A percentile compares a stretch with the other conserved stretches of the same genome.
Conservation (phyloP, 176 grass and related monocot genomes). For the Oryza coarctata region DNA sequence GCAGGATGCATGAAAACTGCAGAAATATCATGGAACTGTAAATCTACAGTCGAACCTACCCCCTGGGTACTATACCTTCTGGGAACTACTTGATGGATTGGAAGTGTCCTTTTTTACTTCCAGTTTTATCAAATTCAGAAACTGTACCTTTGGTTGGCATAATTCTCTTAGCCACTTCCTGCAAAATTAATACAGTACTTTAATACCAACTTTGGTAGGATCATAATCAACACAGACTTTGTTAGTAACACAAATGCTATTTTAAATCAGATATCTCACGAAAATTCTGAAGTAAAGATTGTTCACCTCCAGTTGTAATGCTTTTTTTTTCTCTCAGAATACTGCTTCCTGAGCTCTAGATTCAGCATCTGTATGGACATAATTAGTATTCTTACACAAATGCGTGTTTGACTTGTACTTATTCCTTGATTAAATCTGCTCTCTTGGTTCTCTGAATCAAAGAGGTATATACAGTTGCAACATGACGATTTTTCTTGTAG, state of each 20-base stretch:
- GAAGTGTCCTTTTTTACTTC: constrained; percentile 35
- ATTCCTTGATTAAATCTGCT: too few species aligned
- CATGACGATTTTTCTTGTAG: too few species aligned
- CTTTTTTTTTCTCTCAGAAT: constrained; percentile 80
- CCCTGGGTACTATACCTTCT: too few species aligned
- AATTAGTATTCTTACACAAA: too few species aligned
- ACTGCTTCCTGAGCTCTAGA: constrained; percentile 87
- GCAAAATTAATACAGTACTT: constrained; percentile 23
- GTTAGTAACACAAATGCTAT: background rate
- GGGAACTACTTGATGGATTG: background rate
- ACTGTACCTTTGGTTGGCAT: constrained; percentile 34
- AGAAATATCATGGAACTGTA: constrained; percentile 1
- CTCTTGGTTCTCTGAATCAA: too few species aligned
- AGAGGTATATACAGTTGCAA: too few species aligned
- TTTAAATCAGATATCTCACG: background rate
- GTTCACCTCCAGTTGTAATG: constrained; percentile 67
- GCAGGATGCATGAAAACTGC: background rate
- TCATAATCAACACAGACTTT: background rate
- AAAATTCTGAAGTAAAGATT: constrained; percentile 21
- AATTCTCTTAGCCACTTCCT: constrained; percentile 63
- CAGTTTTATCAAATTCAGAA: constrained; percentile 52
- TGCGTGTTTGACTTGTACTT: too few species aligned
- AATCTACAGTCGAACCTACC: constrained; percentile 10
- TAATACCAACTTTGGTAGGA: background rate
- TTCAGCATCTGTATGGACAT: constrained; percentile 72